These are phyloP conservation scores for Cryoendolithus antarcticus DNA, from an alignment of 2,329 filamentous ascomycete genomes.

Conservation along the genomic window DNA sequence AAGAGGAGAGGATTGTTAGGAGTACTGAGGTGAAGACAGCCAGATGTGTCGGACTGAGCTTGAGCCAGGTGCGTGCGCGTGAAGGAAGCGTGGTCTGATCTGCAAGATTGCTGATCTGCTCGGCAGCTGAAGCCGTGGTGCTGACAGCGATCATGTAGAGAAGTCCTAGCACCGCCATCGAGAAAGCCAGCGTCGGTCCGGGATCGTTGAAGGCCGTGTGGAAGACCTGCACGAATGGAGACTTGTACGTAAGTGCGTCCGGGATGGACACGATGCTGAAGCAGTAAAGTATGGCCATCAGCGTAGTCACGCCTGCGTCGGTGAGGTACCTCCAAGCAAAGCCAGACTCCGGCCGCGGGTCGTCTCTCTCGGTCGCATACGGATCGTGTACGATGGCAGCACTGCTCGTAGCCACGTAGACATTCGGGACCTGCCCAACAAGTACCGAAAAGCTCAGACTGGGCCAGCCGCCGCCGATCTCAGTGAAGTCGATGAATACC, in stretches of 20 bases:
- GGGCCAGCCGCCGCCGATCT: constrained; percentile 23
- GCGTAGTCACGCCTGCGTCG: constrained; percentile 11
- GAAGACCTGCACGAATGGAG: constrained; percentile 18
- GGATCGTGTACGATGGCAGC: constrained; percentile 6
- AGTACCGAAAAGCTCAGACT: constrained; percentile 17
- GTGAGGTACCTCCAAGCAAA: constrained; percentile 19
- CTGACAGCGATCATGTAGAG: constrained; percentile 3
- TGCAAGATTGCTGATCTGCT: background rate
- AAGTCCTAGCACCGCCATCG: constrained; percentile 14
- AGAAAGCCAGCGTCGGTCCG: constrained; percentile 11
- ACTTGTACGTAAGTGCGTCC: constrained; percentile 7
- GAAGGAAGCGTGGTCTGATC: too few species aligned
- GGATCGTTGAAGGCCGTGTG: constrained; percentile 11
- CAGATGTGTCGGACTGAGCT: too few species aligned
- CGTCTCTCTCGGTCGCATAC: too few species aligned
- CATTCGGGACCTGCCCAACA: constrained; percentile 19
- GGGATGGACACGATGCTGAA: constrained; percentile 10
- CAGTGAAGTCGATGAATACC: constrained; percentile 2
- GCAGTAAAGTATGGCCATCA: constrained; percentile 14
- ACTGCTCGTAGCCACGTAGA: constrained; percentile 13
- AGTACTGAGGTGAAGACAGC: too few species aligned
- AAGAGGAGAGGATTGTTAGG: too few species aligned
- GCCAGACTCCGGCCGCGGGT: background rate
- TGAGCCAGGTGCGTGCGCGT: too few species aligned
- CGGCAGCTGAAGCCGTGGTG: constrained; percentile 1